Evolutionary conservation across 75 land plant genomes (phyloP), one percentile per base, ranked within the genome.

Genomic region (Pinus tabuliformis): DNA sequence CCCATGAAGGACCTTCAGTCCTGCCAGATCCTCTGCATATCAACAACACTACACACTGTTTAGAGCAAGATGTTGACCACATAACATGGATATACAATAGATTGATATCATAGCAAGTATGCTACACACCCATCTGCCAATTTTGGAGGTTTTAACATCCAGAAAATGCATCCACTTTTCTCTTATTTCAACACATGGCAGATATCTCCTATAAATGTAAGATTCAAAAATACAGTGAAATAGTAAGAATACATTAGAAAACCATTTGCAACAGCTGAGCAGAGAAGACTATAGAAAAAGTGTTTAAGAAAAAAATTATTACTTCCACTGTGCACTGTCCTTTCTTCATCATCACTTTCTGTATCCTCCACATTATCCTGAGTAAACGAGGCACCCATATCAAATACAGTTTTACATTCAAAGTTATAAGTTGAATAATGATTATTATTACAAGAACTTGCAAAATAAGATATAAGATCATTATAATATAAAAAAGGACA

Each of bases 1-100:
- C n/a, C 99, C 98, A 90, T 97, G 96, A 77, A 95, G 92, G 64
- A 97, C 81, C 87, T 97, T 97, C 42, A 95, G 77, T 20, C 99
- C 99, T 63, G 94, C 99, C 72, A 97, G 79, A 78, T 92, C 83
- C 74, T 86, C 94, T 93, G 89, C 73, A 83, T 24, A 14, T 4
- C 62, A 73, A 22, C 13, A 80, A 49, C 14, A 77, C 13, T 26
- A 78, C 72, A 72, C 72, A 72, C 64, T 62, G 16, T 15, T 26
- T 26, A 62, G 22, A 3, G 26, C 13, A 39, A 62, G 26, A 9
- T 49, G 54, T 12, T 49, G 54, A 49, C 54, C 62, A 60, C 20
- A 60, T 60, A 60, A 3, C 3, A 60, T 60, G 22, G n/a, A 60
- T 22, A 60, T 60, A 20, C 20, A 60, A 60, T 5, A 60, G 8